These are phyloP conservation scores for Yamadazyma epiphylla DNA, from an alignment of 1,139 yeast genomes.

Conservation along the genomic window DNA sequence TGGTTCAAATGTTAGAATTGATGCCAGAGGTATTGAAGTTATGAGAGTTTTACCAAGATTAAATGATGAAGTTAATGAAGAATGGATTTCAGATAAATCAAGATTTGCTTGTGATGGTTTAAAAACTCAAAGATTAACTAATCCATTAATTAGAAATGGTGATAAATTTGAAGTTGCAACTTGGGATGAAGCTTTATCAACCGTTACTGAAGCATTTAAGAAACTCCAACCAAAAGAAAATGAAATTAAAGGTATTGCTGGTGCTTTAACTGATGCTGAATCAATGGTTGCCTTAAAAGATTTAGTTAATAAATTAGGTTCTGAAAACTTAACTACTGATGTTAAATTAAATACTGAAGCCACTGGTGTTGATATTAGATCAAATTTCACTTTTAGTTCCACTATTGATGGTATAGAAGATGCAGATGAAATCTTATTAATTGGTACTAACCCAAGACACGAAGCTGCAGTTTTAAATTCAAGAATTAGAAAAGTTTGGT, in stretches of 20 bases:
- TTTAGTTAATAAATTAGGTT: conserved; percentile 69
- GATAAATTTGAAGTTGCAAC: conserved; percentile 71
- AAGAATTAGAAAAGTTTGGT: conserved; percentile 81
- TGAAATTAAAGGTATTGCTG: conserved; percentile 79
- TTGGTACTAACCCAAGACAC: conserved; percentile 86
- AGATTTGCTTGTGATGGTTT: conserved; percentile 86
- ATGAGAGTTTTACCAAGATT: conserved; percentile 85
- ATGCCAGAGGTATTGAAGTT: conserved; percentile 83
- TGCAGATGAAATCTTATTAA: conserved; percentile 73
- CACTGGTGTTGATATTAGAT: conserved; percentile 71
- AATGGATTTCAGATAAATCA: conserved; percentile 88
- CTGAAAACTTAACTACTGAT: conserved; percentile 80
- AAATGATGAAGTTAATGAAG: conserved; percentile 85
- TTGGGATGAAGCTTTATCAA: conserved; percentile 83
- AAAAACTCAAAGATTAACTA: conserved; percentile 81
- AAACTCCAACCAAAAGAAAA: conserved; percentile 59
- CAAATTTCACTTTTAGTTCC: conserved; percentile 79
- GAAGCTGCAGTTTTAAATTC: conserved; percentile 90
- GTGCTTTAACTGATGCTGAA: conserved; percentile 82
- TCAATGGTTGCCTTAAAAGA: conserved; percentile 80
- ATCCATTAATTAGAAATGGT: conserved; percentile 73
- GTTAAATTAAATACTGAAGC: conserved; percentile 58
- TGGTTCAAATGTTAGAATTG: conserved; percentile 82
- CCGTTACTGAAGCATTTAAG: conserved; percentile 62
- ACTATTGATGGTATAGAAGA: conserved; percentile 77